Evolutionary conservation across 257 asterid species (phyloP).

Genomic region (Salvia splendens): DNA sequence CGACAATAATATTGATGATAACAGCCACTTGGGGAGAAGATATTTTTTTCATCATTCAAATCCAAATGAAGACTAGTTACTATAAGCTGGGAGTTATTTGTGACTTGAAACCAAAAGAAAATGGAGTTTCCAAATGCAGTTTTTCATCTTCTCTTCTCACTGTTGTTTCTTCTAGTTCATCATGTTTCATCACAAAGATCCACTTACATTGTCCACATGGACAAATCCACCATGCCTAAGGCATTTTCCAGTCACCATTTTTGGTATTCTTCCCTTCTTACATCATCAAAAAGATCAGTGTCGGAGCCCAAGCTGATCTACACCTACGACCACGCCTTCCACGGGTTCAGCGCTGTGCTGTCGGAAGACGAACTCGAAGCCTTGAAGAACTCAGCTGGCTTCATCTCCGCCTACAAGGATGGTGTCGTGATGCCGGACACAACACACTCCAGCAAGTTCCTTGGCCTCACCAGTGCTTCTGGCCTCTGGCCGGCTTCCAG

Average conservation of each 20-base stretch:
- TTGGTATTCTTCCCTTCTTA: constrained; percentile 38
- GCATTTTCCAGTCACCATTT: constrained; percentile 38
- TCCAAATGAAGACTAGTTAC: too few relatives aligned
- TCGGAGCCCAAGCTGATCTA: constrained; percentile 28
- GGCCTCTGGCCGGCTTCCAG: constrained; percentile 26
- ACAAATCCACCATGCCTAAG: constrained; percentile 41
- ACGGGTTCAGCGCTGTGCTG: constrained; percentile 31
- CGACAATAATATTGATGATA: too few relatives aligned
- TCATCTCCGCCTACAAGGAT: constrained; percentile 26
- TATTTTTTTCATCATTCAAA: too few relatives aligned
- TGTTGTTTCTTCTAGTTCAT: neutral
- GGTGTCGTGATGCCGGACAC: constrained; percentile 18
- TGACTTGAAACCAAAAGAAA: neutral
- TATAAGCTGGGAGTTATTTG: too few relatives aligned
- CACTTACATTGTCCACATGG: constrained; percentile 39
- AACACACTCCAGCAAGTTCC: constrained; percentile 29
- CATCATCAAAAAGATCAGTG: constrained; percentile 7
- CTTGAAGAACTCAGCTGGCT: constrained; percentile 20
- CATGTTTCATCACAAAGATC: constrained; percentile 28
- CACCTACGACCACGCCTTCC: constrained; percentile 34
- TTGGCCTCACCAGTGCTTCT: constrained; percentile 11
- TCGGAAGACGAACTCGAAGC: constrained; percentile 11
- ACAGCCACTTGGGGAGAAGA: too few relatives aligned
- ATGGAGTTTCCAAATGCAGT: neutral
- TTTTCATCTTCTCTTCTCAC: constrained; percentile 4